Conservation (phyloP, 306 rosid species). For the Cotoneaster glaucophyllus region DNA sequence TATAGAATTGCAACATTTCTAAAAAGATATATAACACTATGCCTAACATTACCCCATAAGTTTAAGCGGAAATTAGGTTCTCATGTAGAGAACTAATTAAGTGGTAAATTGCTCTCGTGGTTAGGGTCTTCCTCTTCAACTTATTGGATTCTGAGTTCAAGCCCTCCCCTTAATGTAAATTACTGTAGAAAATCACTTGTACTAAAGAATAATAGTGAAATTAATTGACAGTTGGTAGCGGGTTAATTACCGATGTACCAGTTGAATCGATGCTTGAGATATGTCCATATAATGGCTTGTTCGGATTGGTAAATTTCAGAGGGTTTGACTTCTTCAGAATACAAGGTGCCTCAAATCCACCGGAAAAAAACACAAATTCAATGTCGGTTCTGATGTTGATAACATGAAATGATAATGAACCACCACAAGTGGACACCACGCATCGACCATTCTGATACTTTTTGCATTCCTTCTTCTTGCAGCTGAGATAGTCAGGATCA, state of each 20-base stretch:
- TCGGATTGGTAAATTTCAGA: constrained; percentile 54
- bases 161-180: no score
- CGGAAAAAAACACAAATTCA: constrained; percentile 59
- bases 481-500: constrained; percentile 59
- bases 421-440: constrained; percentile 39
- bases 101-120: no score
- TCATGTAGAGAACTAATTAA: no score
- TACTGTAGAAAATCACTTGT: no score
- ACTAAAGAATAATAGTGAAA: background rate
- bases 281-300: constrained; percentile 59
- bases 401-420: constrained; percentile 64
- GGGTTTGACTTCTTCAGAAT: constrained; percentile 39
- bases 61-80: no score
- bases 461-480: constrained; percentile 60
- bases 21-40: no score
- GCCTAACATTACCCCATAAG: no score
- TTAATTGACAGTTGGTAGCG: background rate
- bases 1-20: no score
- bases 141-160: no score
- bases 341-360: constrained; percentile 61
- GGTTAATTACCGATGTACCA: constrained; percentile 39
- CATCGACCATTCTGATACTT: constrained; percentile 24
- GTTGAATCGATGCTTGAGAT: constrained; percentile 66
- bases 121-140: no score
- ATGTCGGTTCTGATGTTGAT: constrained; percentile 81